Conservation (phyloP, 2,329 filamentous ascomycete genomes). For the Fusarium tanahbumbuense region DNA sequence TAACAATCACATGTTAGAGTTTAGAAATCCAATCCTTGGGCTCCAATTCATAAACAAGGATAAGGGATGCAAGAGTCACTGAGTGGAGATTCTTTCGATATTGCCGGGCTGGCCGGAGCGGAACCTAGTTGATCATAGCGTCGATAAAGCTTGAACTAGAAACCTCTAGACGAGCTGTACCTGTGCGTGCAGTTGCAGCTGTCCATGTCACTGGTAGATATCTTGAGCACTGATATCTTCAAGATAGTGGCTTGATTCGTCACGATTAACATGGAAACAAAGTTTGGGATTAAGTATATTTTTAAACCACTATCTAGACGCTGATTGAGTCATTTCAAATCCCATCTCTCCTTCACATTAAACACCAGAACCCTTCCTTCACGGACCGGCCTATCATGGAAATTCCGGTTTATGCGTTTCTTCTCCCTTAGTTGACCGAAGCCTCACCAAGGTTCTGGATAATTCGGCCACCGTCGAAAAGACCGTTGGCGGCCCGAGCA, state of each 20-base stretch:
- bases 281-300: conserved; percentile 3
- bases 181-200: neutral
- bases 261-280: neutral
- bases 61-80: neutral
- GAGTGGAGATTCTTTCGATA: conserved; percentile 21
- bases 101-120: conserved; percentile 31
- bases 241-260: neutral
- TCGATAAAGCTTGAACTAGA: conserved; percentile 32
- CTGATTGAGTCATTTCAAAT: conserved; percentile 2
- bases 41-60: conserved; percentile 10
- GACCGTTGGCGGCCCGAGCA: neutral
- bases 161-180: conserved; percentile 19
- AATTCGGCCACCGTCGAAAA: conserved; percentile 10
- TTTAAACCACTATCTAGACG: conserved; percentile 4
- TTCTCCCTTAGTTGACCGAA: neutral
- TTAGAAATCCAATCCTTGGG: conserved; percentile 23
- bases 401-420: neutral
- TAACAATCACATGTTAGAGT: conserved; percentile 34
- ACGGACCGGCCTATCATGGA: neutral
- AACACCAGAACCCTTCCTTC: neutral
- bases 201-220: neutral
- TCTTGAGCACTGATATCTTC: neutral
- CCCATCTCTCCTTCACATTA: neutral
- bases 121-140: conserved; percentile 30
- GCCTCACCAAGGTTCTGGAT: conserved; percentile 22